Evolutionary conservation across 2,329 filamentous ascomycete genomes (phyloP).

Genomic region (Colletotrichum sp.): DNA sequence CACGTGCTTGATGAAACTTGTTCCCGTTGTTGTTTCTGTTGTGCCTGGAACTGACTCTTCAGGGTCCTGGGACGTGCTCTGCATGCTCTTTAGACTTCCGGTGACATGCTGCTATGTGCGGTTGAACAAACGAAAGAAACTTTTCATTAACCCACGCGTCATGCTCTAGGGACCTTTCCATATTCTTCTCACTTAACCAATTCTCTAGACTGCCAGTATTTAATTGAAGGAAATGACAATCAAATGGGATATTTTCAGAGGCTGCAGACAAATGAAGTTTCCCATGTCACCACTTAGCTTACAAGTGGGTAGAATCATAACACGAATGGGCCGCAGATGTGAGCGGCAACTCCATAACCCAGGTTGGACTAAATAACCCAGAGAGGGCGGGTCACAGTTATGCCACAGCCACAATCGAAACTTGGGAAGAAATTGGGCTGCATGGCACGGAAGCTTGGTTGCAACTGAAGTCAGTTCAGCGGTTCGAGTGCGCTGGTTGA

Average conservation of each 20-base stretch:
- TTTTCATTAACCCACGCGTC: background rate
- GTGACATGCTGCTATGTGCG: accelerated
- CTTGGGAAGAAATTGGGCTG: background rate
- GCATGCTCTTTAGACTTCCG: background rate
- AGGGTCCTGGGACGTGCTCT: background rate
- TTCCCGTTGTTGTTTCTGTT: background rate
- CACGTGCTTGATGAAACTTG: background rate
- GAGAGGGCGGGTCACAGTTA: background rate
- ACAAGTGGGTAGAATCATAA: background rate
- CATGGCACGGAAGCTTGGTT: background rate
- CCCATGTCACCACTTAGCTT: background rate
- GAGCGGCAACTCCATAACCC: background rate
- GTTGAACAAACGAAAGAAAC: too few relatives aligned
- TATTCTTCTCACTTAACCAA: background rate
- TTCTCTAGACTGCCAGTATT: background rate
- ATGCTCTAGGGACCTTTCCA: background rate
- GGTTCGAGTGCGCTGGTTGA: accelerated
- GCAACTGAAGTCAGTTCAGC: background rate
- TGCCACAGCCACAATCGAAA: background rate
- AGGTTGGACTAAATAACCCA: background rate
- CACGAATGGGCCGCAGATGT: accelerated
- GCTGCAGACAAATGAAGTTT: background rate
- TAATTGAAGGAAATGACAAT: background rate
- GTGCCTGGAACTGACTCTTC: background rate
- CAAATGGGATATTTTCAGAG: background rate